Conservation (phyloP, 2,329 filamentous ascomycete genomes). For the Penicillium sp. region DNA sequence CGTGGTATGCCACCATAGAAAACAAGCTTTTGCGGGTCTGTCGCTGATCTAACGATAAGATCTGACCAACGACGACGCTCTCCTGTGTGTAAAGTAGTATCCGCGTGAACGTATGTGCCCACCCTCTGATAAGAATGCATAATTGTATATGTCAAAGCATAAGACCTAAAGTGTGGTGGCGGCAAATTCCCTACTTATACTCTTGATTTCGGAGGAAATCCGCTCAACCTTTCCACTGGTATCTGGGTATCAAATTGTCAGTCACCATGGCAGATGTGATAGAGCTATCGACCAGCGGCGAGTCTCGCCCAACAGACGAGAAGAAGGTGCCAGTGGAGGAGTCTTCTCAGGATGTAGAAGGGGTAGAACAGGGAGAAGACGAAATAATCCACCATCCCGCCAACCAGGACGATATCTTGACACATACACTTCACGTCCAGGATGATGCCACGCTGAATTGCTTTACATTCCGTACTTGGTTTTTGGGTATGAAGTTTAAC, state of each 20-base stretch:
- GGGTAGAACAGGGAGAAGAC: neutral
- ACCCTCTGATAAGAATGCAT: neutral
- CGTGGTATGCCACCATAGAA: neutral
- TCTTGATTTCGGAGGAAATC: neutral
- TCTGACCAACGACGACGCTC: neutral
- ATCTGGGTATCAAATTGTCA: neutral
- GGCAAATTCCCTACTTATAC: neutral
- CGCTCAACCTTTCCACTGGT: neutral
- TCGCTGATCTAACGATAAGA: neutral
- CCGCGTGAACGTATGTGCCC: neutral
- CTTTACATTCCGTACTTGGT: neutral
- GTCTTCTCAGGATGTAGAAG: neutral
- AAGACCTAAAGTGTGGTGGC: neutral
- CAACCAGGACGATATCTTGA: neutral
- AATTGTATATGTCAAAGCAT: neutral
- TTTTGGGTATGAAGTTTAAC: neutral
- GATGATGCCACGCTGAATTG: neutral
- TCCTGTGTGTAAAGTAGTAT: neutral
- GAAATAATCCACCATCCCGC: neutral
- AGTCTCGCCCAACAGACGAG: neutral
- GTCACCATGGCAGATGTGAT: neutral
- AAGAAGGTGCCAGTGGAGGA: neutral
- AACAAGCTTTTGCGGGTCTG: neutral
- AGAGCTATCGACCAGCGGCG: neutral
- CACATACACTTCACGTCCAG: neutral